Evolutionary conservation across 75 land plant genomes (phyloP).

Genomic region (Cryptomeria japonica): DNA sequence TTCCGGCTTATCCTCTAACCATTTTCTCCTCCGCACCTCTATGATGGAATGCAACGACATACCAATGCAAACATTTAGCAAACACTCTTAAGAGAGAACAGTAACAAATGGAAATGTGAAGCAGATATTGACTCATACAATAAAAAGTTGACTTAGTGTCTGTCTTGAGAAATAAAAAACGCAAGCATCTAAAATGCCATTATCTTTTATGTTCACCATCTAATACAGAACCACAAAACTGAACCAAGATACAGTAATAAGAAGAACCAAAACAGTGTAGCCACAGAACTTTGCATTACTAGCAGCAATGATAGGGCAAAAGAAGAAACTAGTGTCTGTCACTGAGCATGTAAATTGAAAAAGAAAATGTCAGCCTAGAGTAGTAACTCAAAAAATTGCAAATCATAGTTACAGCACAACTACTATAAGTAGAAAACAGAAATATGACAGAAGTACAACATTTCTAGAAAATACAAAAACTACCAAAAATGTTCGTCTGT

Average conservation of each 20-base stretch:
- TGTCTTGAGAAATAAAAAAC: not conserved
- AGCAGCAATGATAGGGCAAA: not conserved
- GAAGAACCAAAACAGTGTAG: not conserved
- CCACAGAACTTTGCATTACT: not conserved
- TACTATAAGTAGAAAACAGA: not conserved
- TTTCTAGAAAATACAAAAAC: not conserved
- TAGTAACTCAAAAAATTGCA: not conserved
- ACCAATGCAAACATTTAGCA: not conserved
- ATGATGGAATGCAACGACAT: not conserved
- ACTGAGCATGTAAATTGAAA: not conserved
- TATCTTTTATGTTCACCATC: not conserved
- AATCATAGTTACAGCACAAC: not conserved
- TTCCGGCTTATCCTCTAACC: slow-evolving; percentile 87
- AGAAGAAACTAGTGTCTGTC: not conserved
- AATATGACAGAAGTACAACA: not conserved
- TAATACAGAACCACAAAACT: not conserved
- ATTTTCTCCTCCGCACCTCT: slow-evolving; percentile 95
- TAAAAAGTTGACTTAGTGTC: not conserved
- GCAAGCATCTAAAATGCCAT: not conserved
- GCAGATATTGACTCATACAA: not conserved
- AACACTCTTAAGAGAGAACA: not conserved
- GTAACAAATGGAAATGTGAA: not conserved
- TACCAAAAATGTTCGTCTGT: not conserved
- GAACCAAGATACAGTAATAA: not conserved
- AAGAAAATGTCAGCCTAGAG: not conserved